A percentile compares a stretch with the other conserved stretches of the same genome.
Evolutionary conservation across 495 filamentous ascomycete genomes (phyloP).

Genomic region (Cairneyella variabilis): DNA sequence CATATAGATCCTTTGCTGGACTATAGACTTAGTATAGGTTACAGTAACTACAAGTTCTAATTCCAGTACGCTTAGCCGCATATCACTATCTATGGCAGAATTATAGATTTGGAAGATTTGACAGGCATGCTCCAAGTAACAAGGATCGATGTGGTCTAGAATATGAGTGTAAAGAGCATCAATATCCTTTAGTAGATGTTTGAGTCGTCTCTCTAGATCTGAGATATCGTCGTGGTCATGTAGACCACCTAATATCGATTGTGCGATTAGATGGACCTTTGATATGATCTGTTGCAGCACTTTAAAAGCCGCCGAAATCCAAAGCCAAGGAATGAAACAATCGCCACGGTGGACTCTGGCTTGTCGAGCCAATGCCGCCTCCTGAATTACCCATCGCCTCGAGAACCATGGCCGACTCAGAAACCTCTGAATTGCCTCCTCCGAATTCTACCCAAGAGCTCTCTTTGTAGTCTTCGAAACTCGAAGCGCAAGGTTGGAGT

Average conservation of each 20-base stretch:
- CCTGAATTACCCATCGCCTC: too few species aligned
- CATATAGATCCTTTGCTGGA: not conserved
- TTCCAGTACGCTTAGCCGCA: not conserved
- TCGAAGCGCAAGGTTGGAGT: too few species aligned
- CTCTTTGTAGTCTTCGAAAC: too few species aligned
- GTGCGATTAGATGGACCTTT: not conserved
- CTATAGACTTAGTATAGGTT: not conserved
- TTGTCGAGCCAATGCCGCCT: too few species aligned
- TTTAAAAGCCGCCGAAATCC: too few species aligned
- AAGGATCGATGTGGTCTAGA: not conserved
- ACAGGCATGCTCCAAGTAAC: not conserved
- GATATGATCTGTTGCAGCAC: too few species aligned
- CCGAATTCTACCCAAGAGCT: too few species aligned
- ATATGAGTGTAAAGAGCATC: constrained; percentile 8
- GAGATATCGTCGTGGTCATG: not conserved
- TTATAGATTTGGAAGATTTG: constrained; percentile 10
- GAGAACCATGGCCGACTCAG: too few species aligned
- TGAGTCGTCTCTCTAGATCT: constrained; percentile 3
- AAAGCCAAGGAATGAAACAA: too few species aligned
- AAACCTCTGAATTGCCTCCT: too few species aligned
- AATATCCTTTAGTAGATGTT: constrained; percentile 5
- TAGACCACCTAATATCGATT: not conserved
- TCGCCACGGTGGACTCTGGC: too few species aligned
- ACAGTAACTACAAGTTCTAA: not conserved
- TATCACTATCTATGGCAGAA: not conserved